Percentiles rank a stretch among this genome's conserved stretches.
phyloP scores from a whole-genome alignment of 2,329 filamentous ascomycete species.

The Penicillium aurantiogriseum region DNA sequence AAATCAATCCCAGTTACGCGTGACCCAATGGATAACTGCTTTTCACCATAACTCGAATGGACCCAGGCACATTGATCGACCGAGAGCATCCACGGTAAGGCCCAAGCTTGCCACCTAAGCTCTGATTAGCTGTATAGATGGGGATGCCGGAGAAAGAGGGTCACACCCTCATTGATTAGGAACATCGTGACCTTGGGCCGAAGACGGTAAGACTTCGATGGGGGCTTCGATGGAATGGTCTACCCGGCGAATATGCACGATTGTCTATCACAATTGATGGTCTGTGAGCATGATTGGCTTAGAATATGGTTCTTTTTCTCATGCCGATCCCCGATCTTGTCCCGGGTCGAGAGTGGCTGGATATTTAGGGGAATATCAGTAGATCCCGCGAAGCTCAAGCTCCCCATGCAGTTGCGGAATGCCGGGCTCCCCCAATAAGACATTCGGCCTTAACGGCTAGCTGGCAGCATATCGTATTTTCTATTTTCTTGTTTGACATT shows the following conservation, averaged over 20 bases:
- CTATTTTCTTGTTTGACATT: neutral
- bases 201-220: constrained; percentile 14
- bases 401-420: constrained; percentile 1
- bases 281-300: neutral
- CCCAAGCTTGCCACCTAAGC: constrained; percentile 19
- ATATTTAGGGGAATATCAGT: neutral
- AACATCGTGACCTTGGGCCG: constrained; percentile 7
- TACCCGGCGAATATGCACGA: constrained; percentile 4
- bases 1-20: constrained; percentile 17
- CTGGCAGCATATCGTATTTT: neutral
- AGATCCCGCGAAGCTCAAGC: constrained; percentile 6
- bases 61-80: constrained; percentile 19
- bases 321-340: neutral
- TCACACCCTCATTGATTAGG: neutral
- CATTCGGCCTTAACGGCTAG: neutral
- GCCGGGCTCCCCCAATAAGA: neutral
- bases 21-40: constrained; percentile 26
- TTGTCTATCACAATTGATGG: neutral
- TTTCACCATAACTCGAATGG: constrained; percentile 29
- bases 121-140: too few species aligned
- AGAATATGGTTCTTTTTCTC: neutral
- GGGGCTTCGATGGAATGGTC: constrained; percentile 13
- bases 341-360: neutral
- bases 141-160: neutral
- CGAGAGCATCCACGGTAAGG: constrained; percentile 27